phyloP scores from a whole-genome alignment of 2,329 filamentous ascomycete genomes.

The Aspergillus ruber region DNA sequence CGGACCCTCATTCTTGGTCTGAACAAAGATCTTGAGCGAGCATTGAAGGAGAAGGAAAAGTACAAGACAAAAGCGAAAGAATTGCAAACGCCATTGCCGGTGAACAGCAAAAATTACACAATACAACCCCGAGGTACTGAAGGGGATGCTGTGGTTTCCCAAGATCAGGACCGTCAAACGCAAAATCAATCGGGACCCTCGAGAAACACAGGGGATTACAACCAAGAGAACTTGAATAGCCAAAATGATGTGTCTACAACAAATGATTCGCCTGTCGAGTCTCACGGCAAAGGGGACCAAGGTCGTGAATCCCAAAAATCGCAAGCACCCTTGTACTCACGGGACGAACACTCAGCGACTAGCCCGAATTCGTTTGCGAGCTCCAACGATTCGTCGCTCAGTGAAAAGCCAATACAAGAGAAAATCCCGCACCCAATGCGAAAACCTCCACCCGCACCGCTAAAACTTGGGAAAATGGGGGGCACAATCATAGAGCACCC shows the following conservation, averaged over 20 bases:
- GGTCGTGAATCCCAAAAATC: background rate
- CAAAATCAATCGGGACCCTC: conserved; percentile 1
- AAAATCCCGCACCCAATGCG: conserved; percentile 55
- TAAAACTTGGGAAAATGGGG: conserved; percentile 57
- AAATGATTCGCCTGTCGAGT: background rate
- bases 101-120: conserved; percentile 19
- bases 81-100: conserved; percentile 45
- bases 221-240: background rate
- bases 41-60: conserved; percentile 88
- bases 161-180: conserved; percentile 1
- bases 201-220: background rate
- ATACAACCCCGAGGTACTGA: conserved; percentile 12
- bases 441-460: conserved; percentile 77
- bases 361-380: conserved; percentile 16
- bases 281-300: background rate
- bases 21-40: conserved; percentile 87
- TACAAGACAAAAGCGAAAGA: conserved; percentile 91
- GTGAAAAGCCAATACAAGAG: conserved; percentile 10
- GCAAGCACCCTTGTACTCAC: conserved; percentile 7
- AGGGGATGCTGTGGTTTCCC: background rate
- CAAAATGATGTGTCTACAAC: conserved; percentile 5
- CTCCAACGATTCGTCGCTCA: conserved; percentile 11
- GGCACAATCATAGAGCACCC: conserved; percentile 39
- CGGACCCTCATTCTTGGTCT: conserved; percentile 85
- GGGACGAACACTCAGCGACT: conserved; percentile 10